Evolutionary conservation across 768 basidiomycete genomes (phyloP).

Genomic region (Trametes cinnabarina): DNA sequence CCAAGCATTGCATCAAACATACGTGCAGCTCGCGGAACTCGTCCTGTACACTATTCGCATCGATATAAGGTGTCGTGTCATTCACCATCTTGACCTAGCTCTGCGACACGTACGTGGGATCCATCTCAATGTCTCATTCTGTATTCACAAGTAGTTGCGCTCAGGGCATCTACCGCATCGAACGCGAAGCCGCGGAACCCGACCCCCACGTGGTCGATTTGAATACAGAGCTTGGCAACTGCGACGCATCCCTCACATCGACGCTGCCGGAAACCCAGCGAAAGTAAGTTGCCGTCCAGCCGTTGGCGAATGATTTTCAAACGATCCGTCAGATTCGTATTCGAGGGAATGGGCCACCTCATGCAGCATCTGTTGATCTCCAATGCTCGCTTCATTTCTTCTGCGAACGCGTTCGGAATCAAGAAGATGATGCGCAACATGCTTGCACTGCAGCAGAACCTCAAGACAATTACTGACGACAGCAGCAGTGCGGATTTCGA

Average conservation of each 20-base stretch:
- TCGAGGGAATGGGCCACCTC: conserved; percentile 79
- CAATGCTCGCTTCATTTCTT: conserved; percentile 66
- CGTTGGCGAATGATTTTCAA: conserved; percentile 11
- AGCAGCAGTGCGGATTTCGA: conserved; percentile 66
- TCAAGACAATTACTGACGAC: conserved; percentile 71
- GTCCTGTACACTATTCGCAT: conserved; percentile 85
- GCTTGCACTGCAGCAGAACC: conserved; percentile 86
- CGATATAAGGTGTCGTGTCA: conserved; percentile 81
- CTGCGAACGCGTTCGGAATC: conserved; percentile 73
- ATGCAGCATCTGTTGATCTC: conserved; percentile 82
- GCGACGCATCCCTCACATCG: conserved; percentile 65
- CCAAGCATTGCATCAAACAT: conserved; percentile 86
- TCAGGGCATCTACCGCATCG: conserved; percentile 82
- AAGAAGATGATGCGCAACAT: conserved; percentile 88
- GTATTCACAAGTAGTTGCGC: not conserved
- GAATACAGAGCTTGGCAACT: conserved; percentile 73
- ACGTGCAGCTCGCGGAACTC: conserved; percentile 83
- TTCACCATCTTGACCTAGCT: conserved; percentile 78
- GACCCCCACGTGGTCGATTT: conserved; percentile 87
- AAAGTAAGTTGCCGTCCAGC: conserved; percentile 46
- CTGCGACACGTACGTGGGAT: conserved; percentile 48
- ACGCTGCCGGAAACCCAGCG: conserved; percentile 65
- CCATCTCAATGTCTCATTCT: too few species aligned
- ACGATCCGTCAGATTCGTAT: conserved; percentile 64
- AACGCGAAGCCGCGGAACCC: conserved; percentile 85